phyloP scores from a whole-genome alignment of 2,329 filamentous ascomycete genomes.

The Fusarium haematococcum region DNA sequence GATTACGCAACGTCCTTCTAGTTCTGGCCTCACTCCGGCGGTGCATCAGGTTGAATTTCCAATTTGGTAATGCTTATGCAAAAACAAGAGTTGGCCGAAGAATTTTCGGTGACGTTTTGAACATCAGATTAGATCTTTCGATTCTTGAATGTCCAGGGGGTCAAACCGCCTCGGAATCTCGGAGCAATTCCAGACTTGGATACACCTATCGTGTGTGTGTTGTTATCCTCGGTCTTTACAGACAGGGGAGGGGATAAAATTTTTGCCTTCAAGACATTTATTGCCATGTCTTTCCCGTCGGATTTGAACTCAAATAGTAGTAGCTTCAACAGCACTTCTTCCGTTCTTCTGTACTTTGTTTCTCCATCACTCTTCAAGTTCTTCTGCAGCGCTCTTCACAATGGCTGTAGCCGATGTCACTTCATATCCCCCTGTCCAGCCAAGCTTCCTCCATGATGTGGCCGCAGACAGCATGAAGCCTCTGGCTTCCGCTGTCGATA shows the following conservation, averaged over 20 bases:
- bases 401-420: constrained; percentile 21
- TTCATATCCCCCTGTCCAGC: not conserved
- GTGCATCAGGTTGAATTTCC: not conserved
- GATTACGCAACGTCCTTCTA: constrained; percentile 8
- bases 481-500: constrained; percentile 37
- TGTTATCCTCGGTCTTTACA: not conserved
- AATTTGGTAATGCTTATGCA: constrained; percentile 1
- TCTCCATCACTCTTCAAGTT: not conserved
- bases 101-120: not conserved
- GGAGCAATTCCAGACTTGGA: not conserved
- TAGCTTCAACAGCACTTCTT: not conserved
- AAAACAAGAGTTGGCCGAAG: not conserved
- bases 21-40: constrained; percentile 1
- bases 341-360: not conserved
- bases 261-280: constrained; percentile 7
- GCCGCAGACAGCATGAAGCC: not conserved
- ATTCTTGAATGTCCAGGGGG: not conserved
- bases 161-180: not conserved
- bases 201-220: not conserved
- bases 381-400: not conserved
- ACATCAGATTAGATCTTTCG: constrained; percentile 1
- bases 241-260: not conserved
- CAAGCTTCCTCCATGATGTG: not conserved
- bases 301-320: not conserved
- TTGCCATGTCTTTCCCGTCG: constrained; percentile 8